phyloP scores from a whole-genome alignment of 1,284 basidiomycete species.

The Bondarzewia mesenterica region DNA sequence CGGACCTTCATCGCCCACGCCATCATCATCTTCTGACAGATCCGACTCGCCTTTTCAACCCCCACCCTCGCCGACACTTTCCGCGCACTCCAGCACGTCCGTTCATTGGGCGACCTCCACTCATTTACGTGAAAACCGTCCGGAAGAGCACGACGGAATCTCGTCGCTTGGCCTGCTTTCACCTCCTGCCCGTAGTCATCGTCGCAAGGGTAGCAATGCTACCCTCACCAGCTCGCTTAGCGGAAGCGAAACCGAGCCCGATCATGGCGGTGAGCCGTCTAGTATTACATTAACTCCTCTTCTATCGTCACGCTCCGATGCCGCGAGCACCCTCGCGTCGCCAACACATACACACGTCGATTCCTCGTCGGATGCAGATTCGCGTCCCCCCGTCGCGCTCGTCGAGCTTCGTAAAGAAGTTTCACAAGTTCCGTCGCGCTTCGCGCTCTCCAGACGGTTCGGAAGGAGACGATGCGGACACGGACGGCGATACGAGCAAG shows the following conservation, averaged over 20 bases:
- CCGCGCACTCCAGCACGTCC: constrained; percentile 33
- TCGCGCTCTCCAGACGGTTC: constrained; percentile 16
- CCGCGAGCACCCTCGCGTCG: constrained; percentile 23
- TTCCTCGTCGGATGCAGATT: constrained; percentile 21
- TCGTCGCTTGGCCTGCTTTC: constrained; percentile 50
- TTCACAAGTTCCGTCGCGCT: constrained; percentile 14
- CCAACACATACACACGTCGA: constrained; percentile 32
- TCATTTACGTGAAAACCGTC: constrained; percentile 64
- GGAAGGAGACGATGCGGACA: constrained; percentile 12
- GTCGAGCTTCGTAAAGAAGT: constrained; percentile 8
- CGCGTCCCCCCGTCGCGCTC: constrained; percentile 18
- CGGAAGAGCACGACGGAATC: constrained; percentile 47
- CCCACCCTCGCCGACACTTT: constrained; percentile 69
- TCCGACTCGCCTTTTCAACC: constrained; percentile 25
- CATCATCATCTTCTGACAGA: constrained; percentile 18
- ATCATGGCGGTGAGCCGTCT: constrained; percentile 16
- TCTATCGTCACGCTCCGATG: constrained; percentile 20
- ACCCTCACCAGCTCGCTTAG: constrained; percentile 29
- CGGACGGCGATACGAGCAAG: constrained; percentile 7
- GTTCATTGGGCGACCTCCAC: constrained; percentile 46
- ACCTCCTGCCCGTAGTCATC: constrained; percentile 33
- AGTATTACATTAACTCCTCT: constrained; percentile 16
- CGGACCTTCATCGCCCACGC: constrained; percentile 9
- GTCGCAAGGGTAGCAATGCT: constrained; percentile 38
- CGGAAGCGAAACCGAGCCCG: constrained; percentile 29